Evolutionary conservation across 345 rosid species (phyloP), one percentile per base, ranked within the genome.

Genomic region (Brassica juncea): DNA sequence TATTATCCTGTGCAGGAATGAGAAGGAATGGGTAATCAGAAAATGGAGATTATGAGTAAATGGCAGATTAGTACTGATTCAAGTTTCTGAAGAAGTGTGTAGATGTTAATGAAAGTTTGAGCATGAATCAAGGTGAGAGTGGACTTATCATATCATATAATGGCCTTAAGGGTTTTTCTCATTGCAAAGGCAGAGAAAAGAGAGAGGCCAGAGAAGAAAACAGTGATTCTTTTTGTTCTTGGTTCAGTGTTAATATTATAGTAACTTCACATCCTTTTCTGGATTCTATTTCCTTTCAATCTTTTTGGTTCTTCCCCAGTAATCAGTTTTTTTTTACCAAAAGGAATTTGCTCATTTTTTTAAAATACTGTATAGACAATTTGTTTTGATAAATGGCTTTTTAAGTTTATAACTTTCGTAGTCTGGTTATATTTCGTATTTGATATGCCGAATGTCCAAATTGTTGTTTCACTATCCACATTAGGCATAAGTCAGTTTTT

Each of bases 11-110:
- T 85, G 58, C 84, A 87, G 94, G 91, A 71, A 64, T 85, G 81
- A 61, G 81, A 68, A 86, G 86, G 32, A 73, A 80, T 79, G 49
- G 14, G 14, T 42, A 1, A 42, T 42, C 49, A 1, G 92, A 84
- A 85, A 89, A 87, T 35, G 89, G 91, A 67, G 90, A 85, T 70
- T 86, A 84, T 21, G 86, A 88, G 42, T 87, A 83, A 78, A 74
- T 74, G 30, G 76, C 70, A 32, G 89, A 83, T 64, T 90, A 85
- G 82, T 79, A 71, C 44, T 31, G 73, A 76, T 71, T 72, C 28
- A 54, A 66, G 72, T 23, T 78, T 66, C 28, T 42, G 10, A 30
- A 61, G 71, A 65, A 54, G 35, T 70, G 80, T 77, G 59, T 71
- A 72, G 72, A 55, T 67, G 31, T 35, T 32, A 65, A 63, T 65